These are phyloP conservation scores for Lipomyces yarrowii DNA, from an alignment of 1,139 yeast species.

Conservation along the genomic window DNA sequence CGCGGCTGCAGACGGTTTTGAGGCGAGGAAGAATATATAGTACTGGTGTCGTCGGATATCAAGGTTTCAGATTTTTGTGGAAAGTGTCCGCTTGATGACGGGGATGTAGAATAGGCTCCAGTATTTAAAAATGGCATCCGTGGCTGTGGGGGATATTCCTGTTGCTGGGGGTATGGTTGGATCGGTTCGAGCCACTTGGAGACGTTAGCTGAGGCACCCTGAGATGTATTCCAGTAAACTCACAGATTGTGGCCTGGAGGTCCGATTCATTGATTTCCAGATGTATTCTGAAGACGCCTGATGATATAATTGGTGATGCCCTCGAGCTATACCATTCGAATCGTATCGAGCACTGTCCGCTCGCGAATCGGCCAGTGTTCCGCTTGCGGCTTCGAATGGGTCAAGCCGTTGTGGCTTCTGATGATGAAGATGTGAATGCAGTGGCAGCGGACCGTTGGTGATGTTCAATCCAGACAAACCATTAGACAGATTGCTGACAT, in stretches of 20 bases:
- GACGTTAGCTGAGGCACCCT: neutral
- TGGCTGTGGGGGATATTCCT: conserved; percentile 17
- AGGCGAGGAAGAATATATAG: conserved; percentile 7
- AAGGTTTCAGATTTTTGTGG: conserved; percentile 18
- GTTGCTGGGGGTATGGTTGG: neutral
- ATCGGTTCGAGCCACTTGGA: neutral
- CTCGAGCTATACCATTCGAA: neutral
- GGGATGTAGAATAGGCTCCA: conserved; percentile 3
- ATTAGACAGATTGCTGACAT: conserved; percentile 8
- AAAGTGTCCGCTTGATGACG: conserved; percentile 7
- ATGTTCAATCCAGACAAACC: conserved; percentile 2
- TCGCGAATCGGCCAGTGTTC: neutral
- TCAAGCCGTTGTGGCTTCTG: neutral
- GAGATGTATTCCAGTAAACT: neutral
- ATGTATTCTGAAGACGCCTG: conserved; percentile 12
- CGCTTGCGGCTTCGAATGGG: neutral
- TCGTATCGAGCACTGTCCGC: conserved; percentile 4
- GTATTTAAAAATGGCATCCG: conserved; percentile 11
- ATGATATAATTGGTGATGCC: neutral
- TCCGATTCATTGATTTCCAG: conserved; percentile 8
- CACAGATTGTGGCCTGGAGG: conserved; percentile 6
- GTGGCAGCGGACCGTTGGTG: neutral
- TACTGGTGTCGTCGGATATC: neutral
- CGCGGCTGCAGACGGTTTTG: conserved; percentile 6
- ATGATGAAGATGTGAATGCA: conserved; percentile 3